Percentiles rank a stretch among this genome's conserved stretches.
Conservation (phyloP, 1,139 yeast genomes). For the Taphrina confusa region DNA sequence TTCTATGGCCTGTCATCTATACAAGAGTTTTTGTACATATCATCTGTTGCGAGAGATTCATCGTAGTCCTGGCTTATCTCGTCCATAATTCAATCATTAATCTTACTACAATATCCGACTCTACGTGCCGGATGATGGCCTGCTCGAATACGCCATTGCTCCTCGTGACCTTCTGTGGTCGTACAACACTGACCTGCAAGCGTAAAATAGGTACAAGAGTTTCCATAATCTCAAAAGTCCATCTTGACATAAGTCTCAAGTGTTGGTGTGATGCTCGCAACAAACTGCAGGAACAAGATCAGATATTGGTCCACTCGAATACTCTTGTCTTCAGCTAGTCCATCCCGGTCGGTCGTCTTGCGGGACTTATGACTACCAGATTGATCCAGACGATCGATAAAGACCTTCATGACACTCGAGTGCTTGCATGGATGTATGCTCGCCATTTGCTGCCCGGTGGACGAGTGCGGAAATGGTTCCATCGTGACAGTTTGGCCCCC, state of each 20-base stretch:
- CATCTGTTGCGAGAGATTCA: too few species aligned
- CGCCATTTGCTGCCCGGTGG: conserved; percentile 73
- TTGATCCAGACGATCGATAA: conserved; percentile 64
- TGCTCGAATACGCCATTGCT: too few species aligned
- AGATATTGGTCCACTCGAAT: conserved; percentile 88
- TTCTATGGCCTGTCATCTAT: too few species aligned
- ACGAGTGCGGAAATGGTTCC: conserved; percentile 78
- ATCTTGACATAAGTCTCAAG: conserved; percentile 72
- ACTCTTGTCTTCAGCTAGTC: conserved; percentile 45
- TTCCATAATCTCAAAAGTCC: not conserved
- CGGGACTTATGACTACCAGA: conserved; percentile 2
- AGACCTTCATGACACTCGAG: conserved; percentile 87
- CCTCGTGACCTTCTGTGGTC: too few species aligned
- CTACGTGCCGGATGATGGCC: too few species aligned
- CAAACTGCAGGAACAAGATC: conserved; percentile 83
- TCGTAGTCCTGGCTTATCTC: too few species aligned
- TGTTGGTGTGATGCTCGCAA: conserved; percentile 96
- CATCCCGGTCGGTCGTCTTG: not conserved
- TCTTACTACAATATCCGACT: too few species aligned
- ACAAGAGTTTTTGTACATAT: too few species aligned
- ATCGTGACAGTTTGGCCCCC: conserved; percentile 95
- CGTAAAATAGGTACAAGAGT: too few species aligned
- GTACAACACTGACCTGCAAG: too few species aligned
- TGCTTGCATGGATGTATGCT: conserved; percentile 97
- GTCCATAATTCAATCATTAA: too few species aligned